Conservation (phyloP, 2,329 filamentous ascomycete species). For the Penicillium sp. region DNA sequence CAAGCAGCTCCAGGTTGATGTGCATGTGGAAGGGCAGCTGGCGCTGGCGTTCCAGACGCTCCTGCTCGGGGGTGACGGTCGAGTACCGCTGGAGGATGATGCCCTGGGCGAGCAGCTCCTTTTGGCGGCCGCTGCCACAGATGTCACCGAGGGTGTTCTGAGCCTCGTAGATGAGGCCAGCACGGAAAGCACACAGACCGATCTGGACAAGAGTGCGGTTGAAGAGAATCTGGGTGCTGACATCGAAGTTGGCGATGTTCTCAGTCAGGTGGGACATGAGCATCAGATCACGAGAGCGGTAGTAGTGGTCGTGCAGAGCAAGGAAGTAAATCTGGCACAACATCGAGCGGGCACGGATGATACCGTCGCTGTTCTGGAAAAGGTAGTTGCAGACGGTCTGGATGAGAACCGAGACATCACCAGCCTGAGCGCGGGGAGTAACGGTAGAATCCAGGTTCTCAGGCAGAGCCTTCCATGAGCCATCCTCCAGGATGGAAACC, state of each 20-base stretch:
- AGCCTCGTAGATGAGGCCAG: slow-evolving; percentile 93
- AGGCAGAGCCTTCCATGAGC: slow-evolving; percentile 82
- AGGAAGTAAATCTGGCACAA: slow-evolving; percentile 98
- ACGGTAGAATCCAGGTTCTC: slow-evolving; percentile 70
- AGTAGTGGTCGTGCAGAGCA: slow-evolving; percentile 95
- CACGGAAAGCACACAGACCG: slow-evolving; percentile 95
- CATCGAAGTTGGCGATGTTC: slow-evolving; percentile 93
- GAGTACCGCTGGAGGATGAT: slow-evolving; percentile 97
- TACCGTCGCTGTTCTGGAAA: slow-evolving; percentile 90
- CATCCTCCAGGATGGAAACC: slow-evolving; percentile 89
- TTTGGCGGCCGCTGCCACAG: slow-evolving; percentile 94
- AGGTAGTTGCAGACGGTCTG: slow-evolving; percentile 91
- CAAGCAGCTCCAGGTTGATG: slow-evolving; percentile 97
- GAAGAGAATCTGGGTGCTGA: slow-evolving; percentile 96
- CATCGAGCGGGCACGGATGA: slow-evolving; percentile 95
- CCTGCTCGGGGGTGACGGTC: slow-evolving; percentile 95
- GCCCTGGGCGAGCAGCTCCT: slow-evolving; percentile 95
- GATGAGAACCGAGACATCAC: slow-evolving; percentile 71
- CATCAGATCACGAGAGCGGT: slow-evolving; percentile 97
- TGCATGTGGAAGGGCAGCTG: slow-evolving; percentile 99
- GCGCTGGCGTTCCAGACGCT: slow-evolving; percentile 93
- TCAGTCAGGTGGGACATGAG: slow-evolving; percentile 99
- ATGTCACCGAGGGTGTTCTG: slow-evolving; percentile 98
- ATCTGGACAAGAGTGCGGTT: slow-evolving; percentile 98
- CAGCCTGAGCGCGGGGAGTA: slow-evolving; percentile 68